These are phyloP conservation scores for Luzula sylvatica DNA, from an alignment of 176 grass and related monocot species.

Conservation along the genomic window DNA sequence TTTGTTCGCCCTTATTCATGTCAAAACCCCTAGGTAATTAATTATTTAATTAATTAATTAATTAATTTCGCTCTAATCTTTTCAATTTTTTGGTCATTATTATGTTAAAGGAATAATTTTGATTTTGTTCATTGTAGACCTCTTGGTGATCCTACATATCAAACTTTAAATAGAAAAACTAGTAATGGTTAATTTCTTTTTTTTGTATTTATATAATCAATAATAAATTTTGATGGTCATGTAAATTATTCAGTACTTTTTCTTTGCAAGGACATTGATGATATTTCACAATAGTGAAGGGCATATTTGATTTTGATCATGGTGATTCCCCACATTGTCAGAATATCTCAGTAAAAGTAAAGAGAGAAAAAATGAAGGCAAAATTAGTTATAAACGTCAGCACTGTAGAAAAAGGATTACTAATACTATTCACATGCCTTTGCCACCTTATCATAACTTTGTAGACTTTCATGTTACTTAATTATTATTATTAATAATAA, in stretches of 20 bases:
- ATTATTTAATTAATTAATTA: neutral
- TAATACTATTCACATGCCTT: no score
- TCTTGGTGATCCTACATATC: constrained; percentile 37
- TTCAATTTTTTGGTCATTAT: neutral
- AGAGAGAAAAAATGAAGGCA: neutral
- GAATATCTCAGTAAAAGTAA: constrained; percentile 6
- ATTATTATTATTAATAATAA: no score
- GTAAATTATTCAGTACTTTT: no score
- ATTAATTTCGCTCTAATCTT: neutral
- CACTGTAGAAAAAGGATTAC: constrained; percentile 20
- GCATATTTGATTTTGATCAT: constrained; percentile 3
- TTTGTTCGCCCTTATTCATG: constrained; percentile 75
- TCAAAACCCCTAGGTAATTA: constrained; percentile 75
- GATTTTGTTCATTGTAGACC: constrained; percentile 40
- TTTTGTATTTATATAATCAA: no score
- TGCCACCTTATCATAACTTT: no score
- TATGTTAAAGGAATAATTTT: neutral
- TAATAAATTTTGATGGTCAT: no score
- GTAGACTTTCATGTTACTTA: no score
- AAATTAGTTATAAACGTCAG: constrained; percentile 20
- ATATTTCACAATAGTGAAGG: neutral
- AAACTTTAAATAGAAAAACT: constrained; percentile 45
- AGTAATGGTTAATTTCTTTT: neutral
- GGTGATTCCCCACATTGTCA: constrained; percentile 5
- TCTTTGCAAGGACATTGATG: neutral